Conservation (phyloP, 1,139 yeast species). For the Scheffersomyces titani region DNA sequence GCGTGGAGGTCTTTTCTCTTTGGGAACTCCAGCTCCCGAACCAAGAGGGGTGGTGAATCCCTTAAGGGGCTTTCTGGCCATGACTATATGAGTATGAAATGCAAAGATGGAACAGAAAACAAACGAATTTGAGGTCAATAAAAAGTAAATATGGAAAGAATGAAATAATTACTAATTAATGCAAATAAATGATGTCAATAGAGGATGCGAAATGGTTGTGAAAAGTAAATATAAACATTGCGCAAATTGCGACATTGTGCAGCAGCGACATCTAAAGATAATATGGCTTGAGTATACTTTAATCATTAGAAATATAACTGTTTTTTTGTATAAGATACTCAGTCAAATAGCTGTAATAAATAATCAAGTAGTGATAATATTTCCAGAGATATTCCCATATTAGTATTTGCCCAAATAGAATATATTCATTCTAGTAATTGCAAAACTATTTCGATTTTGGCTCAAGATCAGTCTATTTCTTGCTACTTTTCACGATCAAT, state of each 20-base stretch:
- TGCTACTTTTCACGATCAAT: neutral
- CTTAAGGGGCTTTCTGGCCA: conserved; percentile 39
- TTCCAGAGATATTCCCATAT: no score
- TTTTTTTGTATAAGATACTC: no score
- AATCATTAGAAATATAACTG: no score
- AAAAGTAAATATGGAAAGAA: neutral
- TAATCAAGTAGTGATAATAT: no score
- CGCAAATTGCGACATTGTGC: neutral
- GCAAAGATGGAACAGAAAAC: neutral
- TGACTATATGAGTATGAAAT: conserved; percentile 4
- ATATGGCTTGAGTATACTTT: no score
- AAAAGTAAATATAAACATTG: neutral
- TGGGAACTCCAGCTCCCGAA: conserved; percentile 48
- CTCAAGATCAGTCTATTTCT: neutral
- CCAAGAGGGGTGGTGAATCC: conserved; percentile 48
- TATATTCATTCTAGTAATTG: no score
- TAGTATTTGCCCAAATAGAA: no score
- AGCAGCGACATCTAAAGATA: neutral
- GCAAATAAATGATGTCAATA: neutral
- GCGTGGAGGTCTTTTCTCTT: conserved; percentile 41
- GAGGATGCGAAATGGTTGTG: neutral
- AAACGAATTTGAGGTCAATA: neutral
- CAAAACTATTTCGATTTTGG: no score
- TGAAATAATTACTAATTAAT: neutral
- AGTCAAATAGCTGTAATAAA: no score